phyloP scores from a whole-genome alignment of 2,329 filamentous ascomycete species.

The Curvularia hawaiiensis region DNA sequence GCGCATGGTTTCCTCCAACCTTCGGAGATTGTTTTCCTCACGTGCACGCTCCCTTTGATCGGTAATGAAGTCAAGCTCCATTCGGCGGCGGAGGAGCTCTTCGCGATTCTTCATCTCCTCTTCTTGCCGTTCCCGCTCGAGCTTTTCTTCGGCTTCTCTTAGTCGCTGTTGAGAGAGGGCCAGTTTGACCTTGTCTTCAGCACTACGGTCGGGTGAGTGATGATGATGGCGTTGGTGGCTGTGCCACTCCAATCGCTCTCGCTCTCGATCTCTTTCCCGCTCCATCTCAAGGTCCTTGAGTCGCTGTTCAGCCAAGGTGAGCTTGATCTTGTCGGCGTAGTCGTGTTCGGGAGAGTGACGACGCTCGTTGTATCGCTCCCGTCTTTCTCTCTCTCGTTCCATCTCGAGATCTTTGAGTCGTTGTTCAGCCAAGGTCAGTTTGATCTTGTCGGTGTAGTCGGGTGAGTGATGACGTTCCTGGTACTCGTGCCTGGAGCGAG shows the following conservation, averaged over 20 bases:
- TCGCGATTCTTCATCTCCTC: slow-evolving; percentile 44
- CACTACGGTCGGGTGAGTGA: slow-evolving; percentile 17
- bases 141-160: slow-evolving; percentile 44
- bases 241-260: slow-evolving; percentile 19
- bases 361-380: slow-evolving; percentile 25
- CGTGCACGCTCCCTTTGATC: slow-evolving; percentile 40
- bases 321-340: slow-evolving; percentile 13
- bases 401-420: slow-evolving; percentile 45
- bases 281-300: slow-evolving; percentile 12
- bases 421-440: slow-evolving; percentile 44
- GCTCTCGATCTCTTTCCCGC: slow-evolving; percentile 28
- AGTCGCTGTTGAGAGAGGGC: slow-evolving; percentile 43
- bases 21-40: slow-evolving; percentile 34
- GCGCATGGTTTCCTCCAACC: slow-evolving; percentile 38
- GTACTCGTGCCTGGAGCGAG: slow-evolving; percentile 32
- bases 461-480: slow-evolving; percentile 28
- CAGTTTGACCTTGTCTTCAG: slow-evolving; percentile 40
- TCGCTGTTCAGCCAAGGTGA: slow-evolving; percentile 13
- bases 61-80: slow-evolving; percentile 46
- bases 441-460: slow-evolving; percentile 31
- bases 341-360: slow-evolving; percentile 7
- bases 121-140: slow-evolving; percentile 44
- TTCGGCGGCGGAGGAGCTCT: slow-evolving; percentile 41
- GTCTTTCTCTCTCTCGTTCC: slow-evolving; percentile 35
- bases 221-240: slow-evolving; percentile 4